Base-by-base conservation (phyloP, 2,329 filamentous ascomycete genomes). In the Pseudopithomyces chartarum region DNA sequence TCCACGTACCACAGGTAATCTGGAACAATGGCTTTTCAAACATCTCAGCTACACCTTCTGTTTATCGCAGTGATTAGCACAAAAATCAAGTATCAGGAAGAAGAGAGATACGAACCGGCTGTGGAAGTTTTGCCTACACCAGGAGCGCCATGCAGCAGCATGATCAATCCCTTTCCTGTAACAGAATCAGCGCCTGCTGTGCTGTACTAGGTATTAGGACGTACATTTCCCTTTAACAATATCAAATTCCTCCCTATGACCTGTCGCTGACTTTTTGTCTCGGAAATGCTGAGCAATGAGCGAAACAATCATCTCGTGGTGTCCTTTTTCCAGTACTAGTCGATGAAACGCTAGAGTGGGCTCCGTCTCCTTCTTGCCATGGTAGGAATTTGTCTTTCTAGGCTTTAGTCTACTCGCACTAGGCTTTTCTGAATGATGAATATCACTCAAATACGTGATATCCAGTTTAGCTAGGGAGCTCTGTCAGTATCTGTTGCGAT, bases 111-210 rank as follows among this genome's bases (percentile, higher is more conserved):
- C 54, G 20, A 7, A 56, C 54, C 54, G 4, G 58, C 58, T 15
- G 60, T 62, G 19, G 54, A 45, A 19, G 59, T 59, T 39, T 61
- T 61, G 13, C 59, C 59, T 2, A 54, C 54, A 11, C 59, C 59
- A 20, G 59, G 59, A 40, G 44, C 54, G 20, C 54, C 48, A 13
- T 56, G 54, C 4, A 52, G 48, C 17, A 58, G 55, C 12, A 62
- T 42, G 23, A 62, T 58, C 6, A 62, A 45, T 6, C 60, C 33
- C 46, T 53, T 43, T 12, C 45, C 45, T 48, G 17, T 23, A 6
- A 11, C 10, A 7, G 19, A 44, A 15, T 44, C 40, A 44, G 12
- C 40, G 15, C 2, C 2, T 26, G 4, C 4, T 10, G 34, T 23
- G 40, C n/a, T 12, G 22, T 11, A 34, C 12, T 7, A 19, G 29